phyloP scores from a whole-genome alignment of 2,329 filamentous ascomycete species.

The Magnaporthales sp. region DNA sequence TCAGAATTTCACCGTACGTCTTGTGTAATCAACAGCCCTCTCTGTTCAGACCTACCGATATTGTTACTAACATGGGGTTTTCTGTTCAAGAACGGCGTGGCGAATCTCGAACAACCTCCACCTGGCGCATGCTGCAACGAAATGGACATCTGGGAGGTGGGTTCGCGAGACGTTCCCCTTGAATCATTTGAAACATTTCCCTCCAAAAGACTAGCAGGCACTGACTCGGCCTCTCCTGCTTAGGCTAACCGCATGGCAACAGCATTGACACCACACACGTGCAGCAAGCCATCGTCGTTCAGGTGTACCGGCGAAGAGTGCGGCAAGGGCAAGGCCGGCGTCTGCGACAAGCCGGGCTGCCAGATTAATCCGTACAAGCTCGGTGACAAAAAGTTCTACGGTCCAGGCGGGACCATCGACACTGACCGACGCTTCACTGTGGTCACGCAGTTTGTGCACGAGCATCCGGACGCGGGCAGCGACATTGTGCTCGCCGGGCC shows the following conservation, averaged over 20 bases:
- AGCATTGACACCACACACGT: conserved; percentile 31
- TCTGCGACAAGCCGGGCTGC: conserved; percentile 24
- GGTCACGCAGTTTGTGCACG: conserved; percentile 35
- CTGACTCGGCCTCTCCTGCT: background rate
- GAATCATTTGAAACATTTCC: background rate
- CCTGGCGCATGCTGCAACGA: conserved; percentile 34
- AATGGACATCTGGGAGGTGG: conserved; percentile 34
- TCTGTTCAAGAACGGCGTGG: conserved; percentile 20
- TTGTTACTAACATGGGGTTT: conserved; percentile 12
- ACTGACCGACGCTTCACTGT: conserved; percentile 24
- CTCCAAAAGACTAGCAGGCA: background rate
- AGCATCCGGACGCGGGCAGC: conserved; percentile 13
- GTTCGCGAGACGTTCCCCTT: background rate
- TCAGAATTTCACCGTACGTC: conserved; percentile 15
- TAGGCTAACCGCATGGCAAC: conserved; percentile 27
- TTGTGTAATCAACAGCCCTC: conserved; percentile 10
- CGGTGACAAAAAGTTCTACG: conserved; percentile 18
- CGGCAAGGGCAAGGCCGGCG: conserved; percentile 11
- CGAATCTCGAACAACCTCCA: conserved; percentile 21
- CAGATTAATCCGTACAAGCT: conserved; percentile 23
- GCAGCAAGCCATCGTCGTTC: conserved; percentile 27
- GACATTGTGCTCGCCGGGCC: conserved; percentile 12
- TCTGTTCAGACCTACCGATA: conserved; percentile 1
- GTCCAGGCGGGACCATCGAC: conserved; percentile 15
- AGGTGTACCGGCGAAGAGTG: conserved; percentile 21